Evolutionary conservation across 371 early-diverging fungal species (phyloP).

Genomic region (Apophysomyces variabilis): DNA sequence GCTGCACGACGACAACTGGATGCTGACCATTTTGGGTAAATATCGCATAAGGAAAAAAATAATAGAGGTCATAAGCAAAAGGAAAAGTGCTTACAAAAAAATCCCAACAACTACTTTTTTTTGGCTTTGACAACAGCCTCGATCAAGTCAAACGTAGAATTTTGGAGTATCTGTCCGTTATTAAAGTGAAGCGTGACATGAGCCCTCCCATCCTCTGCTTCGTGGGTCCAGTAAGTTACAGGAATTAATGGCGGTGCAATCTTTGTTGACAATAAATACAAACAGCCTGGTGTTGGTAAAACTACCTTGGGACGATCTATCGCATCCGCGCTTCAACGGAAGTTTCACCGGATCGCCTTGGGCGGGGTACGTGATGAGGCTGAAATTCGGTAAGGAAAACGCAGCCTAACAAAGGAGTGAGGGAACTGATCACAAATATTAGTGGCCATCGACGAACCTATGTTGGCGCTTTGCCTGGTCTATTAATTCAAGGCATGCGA

Average conservation of each 20-base stretch:
- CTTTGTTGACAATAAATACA: neutral
- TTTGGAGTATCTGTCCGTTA: constrained; percentile 81
- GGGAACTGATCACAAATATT: neutral
- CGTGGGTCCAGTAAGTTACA: constrained; percentile 59
- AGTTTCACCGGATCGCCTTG: constrained; percentile 82
- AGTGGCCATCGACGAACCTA: constrained; percentile 89
- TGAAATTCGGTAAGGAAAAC: constrained; percentile 65
- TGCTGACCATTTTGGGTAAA: constrained; percentile 78
- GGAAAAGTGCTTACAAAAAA: no score
- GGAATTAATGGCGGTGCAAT: neutral
- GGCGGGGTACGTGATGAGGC: constrained; percentile 92
- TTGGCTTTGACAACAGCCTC: constrained; percentile 37
- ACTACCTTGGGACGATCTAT: constrained; percentile 82
- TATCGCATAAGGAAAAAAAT: neutral
- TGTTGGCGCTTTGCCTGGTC: constrained; percentile 87
- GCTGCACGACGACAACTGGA: constrained; percentile 69
- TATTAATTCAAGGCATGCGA: constrained; percentile 78
- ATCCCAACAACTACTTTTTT: neutral
- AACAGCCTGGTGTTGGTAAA: constrained; percentile 80
- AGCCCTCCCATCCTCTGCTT: constrained; percentile 82
- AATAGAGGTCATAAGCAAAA: neutral
- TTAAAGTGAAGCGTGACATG: constrained; percentile 71
- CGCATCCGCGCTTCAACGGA: constrained; percentile 76
- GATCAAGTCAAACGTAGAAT: constrained; percentile 84
- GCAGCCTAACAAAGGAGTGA: neutral